These are phyloP conservation scores for Magnolia sinica DNA, from an alignment of 164 flowering plant genomes.

Conservation along the genomic window DNA sequence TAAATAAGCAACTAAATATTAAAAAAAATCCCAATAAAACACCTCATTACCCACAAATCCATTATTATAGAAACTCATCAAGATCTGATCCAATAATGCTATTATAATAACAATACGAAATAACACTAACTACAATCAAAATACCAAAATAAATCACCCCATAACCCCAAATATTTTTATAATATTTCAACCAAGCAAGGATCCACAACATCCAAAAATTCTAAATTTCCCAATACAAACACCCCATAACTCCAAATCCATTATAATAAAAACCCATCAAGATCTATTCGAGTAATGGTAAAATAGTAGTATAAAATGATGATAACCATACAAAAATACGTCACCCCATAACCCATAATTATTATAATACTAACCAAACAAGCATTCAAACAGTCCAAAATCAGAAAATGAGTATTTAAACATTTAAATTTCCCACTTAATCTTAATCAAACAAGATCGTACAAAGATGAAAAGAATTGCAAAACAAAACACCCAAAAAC, in stretches of 20 bases:
- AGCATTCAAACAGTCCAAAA: not conserved
- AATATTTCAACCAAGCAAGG: not conserved
- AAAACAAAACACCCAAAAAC: not conserved
- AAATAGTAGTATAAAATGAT: not conserved
- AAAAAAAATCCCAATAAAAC: not conserved
- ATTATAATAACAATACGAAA: not conserved
- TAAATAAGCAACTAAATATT: not conserved
- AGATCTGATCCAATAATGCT: not conserved
- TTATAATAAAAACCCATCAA: not conserved
- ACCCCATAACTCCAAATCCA: slow-evolving; percentile 4
- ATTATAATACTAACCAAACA: not conserved
- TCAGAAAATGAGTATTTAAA: not conserved
- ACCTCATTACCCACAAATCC: too few species aligned
- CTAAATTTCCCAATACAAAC: not conserved
- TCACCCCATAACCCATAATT: not conserved
- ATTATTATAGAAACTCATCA: slow-evolving; percentile 6
- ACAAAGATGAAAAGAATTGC: not conserved
- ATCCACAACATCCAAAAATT: not conserved
- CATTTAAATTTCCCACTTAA: slow-evolving; percentile 6
- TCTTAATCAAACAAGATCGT: slow-evolving; percentile 9
- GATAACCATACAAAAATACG: not conserved
- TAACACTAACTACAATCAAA: not conserved
- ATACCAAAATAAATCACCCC: not conserved
- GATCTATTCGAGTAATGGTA: not conserved
- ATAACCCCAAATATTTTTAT: not conserved